These are phyloP conservation scores for Cinnamomum micranthum DNA, from an alignment of 164 flowering plant species.

Conservation along the genomic window DNA sequence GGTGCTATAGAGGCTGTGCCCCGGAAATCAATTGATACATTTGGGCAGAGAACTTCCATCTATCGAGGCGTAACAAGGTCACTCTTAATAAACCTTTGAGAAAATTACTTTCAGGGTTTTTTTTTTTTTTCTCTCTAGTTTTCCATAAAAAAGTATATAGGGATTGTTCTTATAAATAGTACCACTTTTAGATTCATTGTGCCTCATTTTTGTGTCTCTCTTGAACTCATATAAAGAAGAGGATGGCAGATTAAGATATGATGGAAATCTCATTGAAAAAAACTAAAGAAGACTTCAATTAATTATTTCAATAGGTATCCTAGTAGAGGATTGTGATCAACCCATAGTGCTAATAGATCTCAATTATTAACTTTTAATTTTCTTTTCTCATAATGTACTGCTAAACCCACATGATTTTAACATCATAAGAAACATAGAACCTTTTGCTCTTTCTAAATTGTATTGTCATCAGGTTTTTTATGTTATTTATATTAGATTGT, in stretches of 20 bases:
- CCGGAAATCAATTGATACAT: slow-evolving; percentile 75
- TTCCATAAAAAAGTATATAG: neutral
- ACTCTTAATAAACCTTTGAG: neutral
- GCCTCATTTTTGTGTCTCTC: too few relatives aligned
- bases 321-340: too few relatives aligned
- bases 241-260: too few relatives aligned
- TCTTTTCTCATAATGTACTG: too few relatives aligned
- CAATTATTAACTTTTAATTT: too few relatives aligned
- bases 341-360: too few relatives aligned
- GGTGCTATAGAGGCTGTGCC: slow-evolving; percentile 62
- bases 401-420: too few relatives aligned
- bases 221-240: too few relatives aligned
- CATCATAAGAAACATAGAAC: too few relatives aligned
- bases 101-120: neutral
- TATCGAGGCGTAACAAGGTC: slow-evolving; percentile 98
- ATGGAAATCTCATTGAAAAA: too few relatives aligned
- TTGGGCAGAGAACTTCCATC: slow-evolving; percentile 92
- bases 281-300: too few relatives aligned
- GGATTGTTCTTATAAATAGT: neutral
- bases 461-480: neutral
- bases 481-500: neutral
- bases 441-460: neutral
- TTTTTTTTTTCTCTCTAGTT: neutral
- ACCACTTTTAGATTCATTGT: neutral
- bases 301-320: too few relatives aligned